Percentiles rank a stretch among this genome's conserved stretches.
Conservation (phyloP, 2,329 filamentous ascomycete species). For the Penicillium sp. region DNA sequence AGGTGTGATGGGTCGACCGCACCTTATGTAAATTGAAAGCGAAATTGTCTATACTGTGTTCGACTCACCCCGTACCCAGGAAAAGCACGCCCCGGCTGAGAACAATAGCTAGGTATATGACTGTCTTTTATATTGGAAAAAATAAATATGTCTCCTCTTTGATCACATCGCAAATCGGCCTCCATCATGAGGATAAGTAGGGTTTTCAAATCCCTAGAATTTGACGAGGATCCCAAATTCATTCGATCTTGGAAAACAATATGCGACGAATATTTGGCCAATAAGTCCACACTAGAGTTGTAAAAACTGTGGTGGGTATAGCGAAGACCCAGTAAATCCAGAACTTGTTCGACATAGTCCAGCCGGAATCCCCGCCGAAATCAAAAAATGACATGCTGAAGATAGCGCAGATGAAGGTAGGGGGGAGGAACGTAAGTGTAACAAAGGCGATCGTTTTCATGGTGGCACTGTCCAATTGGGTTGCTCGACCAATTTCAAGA, state of each 20-base stretch:
- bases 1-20: slow-evolving; percentile 17
- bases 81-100: too few relatives aligned
- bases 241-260: not conserved
- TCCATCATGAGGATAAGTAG: not conserved
- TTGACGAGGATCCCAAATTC: not conserved
- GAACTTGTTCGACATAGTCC: slow-evolving; percentile 24
- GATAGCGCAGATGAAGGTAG: slow-evolving; percentile 49
- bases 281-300: slow-evolving; percentile 19
- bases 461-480: slow-evolving; percentile 46
- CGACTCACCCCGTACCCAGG: not conserved
- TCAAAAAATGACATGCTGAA: slow-evolving; percentile 38
- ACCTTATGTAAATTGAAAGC: slow-evolving; percentile 10
- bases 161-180: not conserved
- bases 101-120: not conserved
- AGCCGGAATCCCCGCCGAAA: slow-evolving; percentile 18
- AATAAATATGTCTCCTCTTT: not conserved
- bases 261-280: slow-evolving; percentile 11
- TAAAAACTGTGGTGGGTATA: slow-evolving; percentile 23
- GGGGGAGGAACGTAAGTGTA: slow-evolving; percentile 51
- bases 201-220: not conserved
- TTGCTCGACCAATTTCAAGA: slow-evolving; percentile 29
- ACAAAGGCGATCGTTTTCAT: slow-evolving; percentile 54
- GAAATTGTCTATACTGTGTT: slow-evolving; percentile 12
- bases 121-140: not conserved
- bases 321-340: slow-evolving; percentile 35